Evolutionary conservation across 345 rosid genomes (phyloP).

Genomic region (Salix exigua): DNA sequence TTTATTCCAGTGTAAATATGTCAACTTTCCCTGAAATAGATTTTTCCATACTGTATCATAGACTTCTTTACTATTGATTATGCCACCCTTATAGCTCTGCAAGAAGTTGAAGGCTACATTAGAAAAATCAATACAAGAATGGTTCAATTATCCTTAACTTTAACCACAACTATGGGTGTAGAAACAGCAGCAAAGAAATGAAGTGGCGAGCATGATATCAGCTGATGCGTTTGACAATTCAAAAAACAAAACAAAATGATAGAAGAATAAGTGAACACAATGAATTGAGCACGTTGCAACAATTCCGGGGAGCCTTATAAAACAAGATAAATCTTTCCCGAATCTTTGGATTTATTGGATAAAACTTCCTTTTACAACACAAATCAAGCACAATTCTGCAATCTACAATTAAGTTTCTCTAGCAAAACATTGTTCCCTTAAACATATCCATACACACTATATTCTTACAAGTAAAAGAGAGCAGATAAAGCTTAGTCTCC

Average conservation of each 20-base stretch:
- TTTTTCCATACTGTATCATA: conserved; percentile 53
- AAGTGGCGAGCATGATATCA: background rate
- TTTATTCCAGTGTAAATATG: conserved; percentile 64
- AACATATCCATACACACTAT: background rate
- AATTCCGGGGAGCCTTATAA: background rate
- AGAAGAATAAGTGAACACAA: background rate
- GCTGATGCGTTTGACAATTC: background rate
- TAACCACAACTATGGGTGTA: background rate
- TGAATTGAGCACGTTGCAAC: background rate
- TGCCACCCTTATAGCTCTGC: conserved; percentile 65
- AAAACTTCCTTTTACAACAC: background rate
- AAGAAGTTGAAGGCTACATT: conserved; percentile 5
- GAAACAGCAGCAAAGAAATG: conserved; percentile 3
- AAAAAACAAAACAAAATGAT: background rate
- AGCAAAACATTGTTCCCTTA: background rate
- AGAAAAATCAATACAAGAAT: conserved; percentile 8
- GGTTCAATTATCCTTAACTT: background rate
- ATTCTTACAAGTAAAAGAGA: background rate
- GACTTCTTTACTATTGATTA: conserved; percentile 48
- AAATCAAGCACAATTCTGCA: background rate
- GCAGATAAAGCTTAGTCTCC: background rate
- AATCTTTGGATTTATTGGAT: background rate
- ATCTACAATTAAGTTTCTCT: background rate
- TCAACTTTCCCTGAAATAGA: conserved; percentile 69
- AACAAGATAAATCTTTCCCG: background rate